Percentiles rank a stretch among this genome's conserved stretches.
These are phyloP conservation scores for Backusella australiensis DNA, from an alignment of 192 early-diverging fungal genomes.

Conservation along the genomic window DNA sequence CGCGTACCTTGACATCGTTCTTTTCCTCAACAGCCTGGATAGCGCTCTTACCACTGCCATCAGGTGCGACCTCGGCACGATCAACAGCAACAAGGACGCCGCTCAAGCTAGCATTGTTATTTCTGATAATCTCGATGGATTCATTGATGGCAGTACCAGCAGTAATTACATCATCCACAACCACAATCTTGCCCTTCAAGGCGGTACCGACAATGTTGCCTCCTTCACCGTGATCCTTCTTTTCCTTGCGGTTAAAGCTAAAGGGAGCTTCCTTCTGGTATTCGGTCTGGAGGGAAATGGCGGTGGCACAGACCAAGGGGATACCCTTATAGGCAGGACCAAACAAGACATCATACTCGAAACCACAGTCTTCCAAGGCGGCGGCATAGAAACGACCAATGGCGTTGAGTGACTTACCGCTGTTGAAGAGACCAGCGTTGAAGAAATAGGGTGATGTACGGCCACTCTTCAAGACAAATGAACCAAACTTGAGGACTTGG, in stretches of 20 bases:
- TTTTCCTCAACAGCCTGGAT: conserved; percentile 91
- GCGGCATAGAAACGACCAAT: conserved; percentile 91
- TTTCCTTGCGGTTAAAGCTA: conserved; percentile 97
- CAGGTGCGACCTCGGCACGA: conserved; percentile 79
- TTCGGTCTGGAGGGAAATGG: conserved; percentile 67
- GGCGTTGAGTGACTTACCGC: conserved; percentile 75
- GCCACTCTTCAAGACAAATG: conserved; percentile 93
- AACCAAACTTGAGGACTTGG: conserved; percentile 87
- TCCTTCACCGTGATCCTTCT: conserved; percentile 99
- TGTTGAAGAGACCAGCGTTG: conserved; percentile 96
- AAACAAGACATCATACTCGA: conserved; percentile 87
- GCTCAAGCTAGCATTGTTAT: conserved; percentile 65
- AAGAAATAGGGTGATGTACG: conserved; percentile 98
- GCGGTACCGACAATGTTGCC: conserved; percentile 91
- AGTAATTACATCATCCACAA: conserved; percentile 98
- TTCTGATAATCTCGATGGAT: conserved; percentile 75
- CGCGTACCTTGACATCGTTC: conserved; percentile 74
- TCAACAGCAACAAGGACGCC: conserved; percentile 94
- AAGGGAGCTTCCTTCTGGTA: conserved; percentile 72
- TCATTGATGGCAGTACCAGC: conserved; percentile 99
- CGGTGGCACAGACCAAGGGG: conserved; percentile 83
- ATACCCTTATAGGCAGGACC: conserved; percentile 99
- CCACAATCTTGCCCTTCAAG: conserved; percentile 73
- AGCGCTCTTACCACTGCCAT: conserved; percentile 71
- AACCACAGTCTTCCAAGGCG: conserved; percentile 65